phyloP scores from a whole-genome alignment of 2,329 filamentous ascomycete genomes.

The Cytospora schulzeri region DNA sequence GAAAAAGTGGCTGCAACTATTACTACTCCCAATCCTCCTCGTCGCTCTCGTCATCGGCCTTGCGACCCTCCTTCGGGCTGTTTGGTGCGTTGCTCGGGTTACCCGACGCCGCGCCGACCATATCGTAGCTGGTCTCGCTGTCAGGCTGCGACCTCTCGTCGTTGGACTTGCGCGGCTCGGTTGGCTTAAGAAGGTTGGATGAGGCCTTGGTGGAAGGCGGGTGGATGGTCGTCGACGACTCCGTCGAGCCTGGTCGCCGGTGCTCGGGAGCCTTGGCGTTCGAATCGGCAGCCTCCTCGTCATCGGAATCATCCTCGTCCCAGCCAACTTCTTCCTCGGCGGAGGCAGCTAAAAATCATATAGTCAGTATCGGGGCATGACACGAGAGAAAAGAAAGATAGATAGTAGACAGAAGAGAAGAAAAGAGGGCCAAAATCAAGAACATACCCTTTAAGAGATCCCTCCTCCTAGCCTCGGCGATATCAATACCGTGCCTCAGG shows the following conservation, averaged over 20 bases:
- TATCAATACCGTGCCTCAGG: conserved; percentile 87
- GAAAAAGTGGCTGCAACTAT: neutral
- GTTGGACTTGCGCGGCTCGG: conserved; percentile 72
- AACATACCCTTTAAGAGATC: conserved; percentile 86
- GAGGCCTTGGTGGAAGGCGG: conserved; percentile 43
- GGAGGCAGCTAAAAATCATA: conserved; percentile 56
- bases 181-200: conserved; percentile 58
- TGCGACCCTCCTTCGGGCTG: conserved; percentile 60
- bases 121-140: conserved; percentile 94
- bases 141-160: conserved; percentile 89
- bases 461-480: conserved; percentile 82
- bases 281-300: conserved; percentile 40
- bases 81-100: conserved; percentile 75
- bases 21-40: conserved; percentile 72
- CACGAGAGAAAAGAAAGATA: conserved; percentile 19
- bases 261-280: conserved; percentile 32
- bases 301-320: conserved; percentile 58
- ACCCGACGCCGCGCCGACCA: conserved; percentile 78
- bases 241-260: conserved; percentile 50
- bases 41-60: conserved; percentile 62
- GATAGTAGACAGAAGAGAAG: conserved; percentile 4
- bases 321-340: conserved; percentile 72
- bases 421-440: conserved; percentile 13
- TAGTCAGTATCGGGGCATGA: conserved; percentile 36
- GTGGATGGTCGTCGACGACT: conserved; percentile 64